Percentiles rank a stretch among this genome's conserved stretches.
Conservation (phyloP, 2,329 filamentous ascomycete species). For the Talaromyces sp. region DNA sequence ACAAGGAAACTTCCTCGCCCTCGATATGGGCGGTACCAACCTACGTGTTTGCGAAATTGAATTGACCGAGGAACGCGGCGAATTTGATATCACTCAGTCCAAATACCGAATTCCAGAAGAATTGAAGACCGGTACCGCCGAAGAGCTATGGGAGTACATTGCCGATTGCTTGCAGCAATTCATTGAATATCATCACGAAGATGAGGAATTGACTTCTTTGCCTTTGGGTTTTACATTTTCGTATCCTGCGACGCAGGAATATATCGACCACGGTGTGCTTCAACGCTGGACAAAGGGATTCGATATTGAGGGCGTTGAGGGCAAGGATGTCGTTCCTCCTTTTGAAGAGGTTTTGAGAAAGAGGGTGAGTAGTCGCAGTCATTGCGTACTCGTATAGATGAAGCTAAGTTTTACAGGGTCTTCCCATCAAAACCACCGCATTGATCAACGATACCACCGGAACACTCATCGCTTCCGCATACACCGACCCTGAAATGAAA, state of each 20-base stretch:
- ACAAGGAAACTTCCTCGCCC: conserved; percentile 79
- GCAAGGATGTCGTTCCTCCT: conserved; percentile 82
- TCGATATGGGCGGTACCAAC: conserved; percentile 97
- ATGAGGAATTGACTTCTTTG: conserved; percentile 57
- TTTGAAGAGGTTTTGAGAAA: conserved; percentile 74
- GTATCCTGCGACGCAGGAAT: conserved; percentile 88
- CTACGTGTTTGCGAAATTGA: conserved; percentile 91
- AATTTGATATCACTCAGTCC: conserved; percentile 92
- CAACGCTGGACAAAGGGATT: conserved; percentile 98
- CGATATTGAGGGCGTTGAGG: conserved; percentile 88
- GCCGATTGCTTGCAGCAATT: conserved; percentile 90
- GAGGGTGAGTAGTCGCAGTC: conserved; percentile 49
- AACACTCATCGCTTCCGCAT: conserved; percentile 91
- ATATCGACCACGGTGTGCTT: conserved; percentile 86
- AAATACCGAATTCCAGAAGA: conserved; percentile 95
- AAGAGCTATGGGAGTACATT: conserved; percentile 93
- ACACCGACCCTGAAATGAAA: conserved; percentile 89
- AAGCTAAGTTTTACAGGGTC: conserved; percentile 52
- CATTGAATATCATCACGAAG: conserved; percentile 76
- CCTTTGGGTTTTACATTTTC: conserved; percentile 95
- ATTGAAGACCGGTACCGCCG: conserved; percentile 76
- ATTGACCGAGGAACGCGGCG: conserved; percentile 78
- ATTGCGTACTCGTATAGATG: conserved; percentile 15
- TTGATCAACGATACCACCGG: conserved; percentile 98
- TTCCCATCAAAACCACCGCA: conserved; percentile 88